phyloP scores from a whole-genome alignment of 2,329 filamentous ascomycete genomes.

The Pezicula neosporulosa region DNA sequence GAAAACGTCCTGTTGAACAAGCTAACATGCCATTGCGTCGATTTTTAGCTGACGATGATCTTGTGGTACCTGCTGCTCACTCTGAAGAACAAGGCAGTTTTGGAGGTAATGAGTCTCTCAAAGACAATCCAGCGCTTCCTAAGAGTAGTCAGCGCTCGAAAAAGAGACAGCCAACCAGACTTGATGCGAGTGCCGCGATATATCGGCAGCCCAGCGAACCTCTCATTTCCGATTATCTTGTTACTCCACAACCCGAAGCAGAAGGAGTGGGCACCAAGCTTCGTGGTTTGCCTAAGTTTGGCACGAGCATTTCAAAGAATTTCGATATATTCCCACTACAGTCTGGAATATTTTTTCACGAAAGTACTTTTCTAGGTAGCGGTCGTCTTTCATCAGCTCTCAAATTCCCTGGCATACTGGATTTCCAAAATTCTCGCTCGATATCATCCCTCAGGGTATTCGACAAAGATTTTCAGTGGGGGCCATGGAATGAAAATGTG shows the following conservation, averaged over 20 bases:
- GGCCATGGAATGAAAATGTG: conserved; percentile 50
- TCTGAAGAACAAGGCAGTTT: neutral
- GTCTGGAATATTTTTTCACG: conserved; percentile 54
- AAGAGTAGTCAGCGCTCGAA: conserved; percentile 7
- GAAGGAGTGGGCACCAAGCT: conserved; percentile 35
- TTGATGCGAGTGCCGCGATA: conserved; percentile 27
- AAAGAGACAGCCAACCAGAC: conserved; percentile 22
- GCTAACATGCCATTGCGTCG: conserved; percentile 33
- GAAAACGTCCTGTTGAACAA: conserved; percentile 24
- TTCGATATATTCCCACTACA: conserved; percentile 61
- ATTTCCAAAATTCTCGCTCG: conserved; percentile 28
- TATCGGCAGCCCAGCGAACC: conserved; percentile 30
- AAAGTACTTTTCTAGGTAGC: conserved; percentile 54
- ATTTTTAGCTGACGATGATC: conserved; percentile 27
- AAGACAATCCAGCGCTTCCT: neutral
- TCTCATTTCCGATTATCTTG: conserved; percentile 20
- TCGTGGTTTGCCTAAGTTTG: conserved; percentile 55
- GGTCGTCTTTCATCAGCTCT: conserved; percentile 39
- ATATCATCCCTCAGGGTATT: conserved; percentile 42
- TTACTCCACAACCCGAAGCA: conserved; percentile 14
- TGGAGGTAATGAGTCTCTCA: neutral
- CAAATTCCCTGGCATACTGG: conserved; percentile 26
- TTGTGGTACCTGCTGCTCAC: conserved; percentile 7
- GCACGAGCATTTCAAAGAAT: conserved; percentile 57
- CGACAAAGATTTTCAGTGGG: conserved; percentile 49